Base-by-base conservation (phyloP, 371 early-diverging fungal species). In the Zychaea mexicana region DNA sequence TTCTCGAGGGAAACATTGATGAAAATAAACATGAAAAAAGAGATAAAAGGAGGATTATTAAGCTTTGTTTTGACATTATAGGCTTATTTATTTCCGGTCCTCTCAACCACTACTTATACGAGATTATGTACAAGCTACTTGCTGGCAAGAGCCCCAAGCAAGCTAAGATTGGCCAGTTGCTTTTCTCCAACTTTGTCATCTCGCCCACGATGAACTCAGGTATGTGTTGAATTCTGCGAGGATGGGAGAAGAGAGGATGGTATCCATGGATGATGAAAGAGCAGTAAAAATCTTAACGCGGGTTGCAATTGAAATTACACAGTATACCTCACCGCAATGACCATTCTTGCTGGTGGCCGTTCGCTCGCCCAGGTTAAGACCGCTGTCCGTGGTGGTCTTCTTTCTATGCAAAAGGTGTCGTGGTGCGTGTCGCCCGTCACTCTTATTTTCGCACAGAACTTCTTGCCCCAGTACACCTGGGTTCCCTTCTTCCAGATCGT, bases 401-500 rank as follows among this genome's bases (percentile, higher is more conserved):
- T 89, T 33, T 81, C 84, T 26, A 85, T 94, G 85, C 90, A 93
- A 86, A 92, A 88, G 81, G 85, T 91, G 2, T 88, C 92, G 30
- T 94, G 93, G 93, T 70, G 87, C 26, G 81, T 94, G 42, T 93
- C 90, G 62, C 96, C 94, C 17, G 33, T 86, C 12, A 81, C 88
- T 10, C 86, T 93, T 83, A 78, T 83, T 28, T 80, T 91, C 71
- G 94, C 96, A 10, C 88, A 90, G 81, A 87, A 85, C 75, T 88
- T 87, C 67, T 69, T 94, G 60, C 85, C 87, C 12, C 90, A 87
- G 30, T 81, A 84, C 56, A 79, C 90, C 47, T 95, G 94, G 94
- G 88, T 92, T n/a, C 94, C 96, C 21, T 95, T 93, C 85, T 95
- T 94, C 83, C 93, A 94, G 77, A 42, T 90, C 17, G 79, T 94